Conservation (phyloP, 352 stramenopile genomes). For the Pythium volutum region DNA sequence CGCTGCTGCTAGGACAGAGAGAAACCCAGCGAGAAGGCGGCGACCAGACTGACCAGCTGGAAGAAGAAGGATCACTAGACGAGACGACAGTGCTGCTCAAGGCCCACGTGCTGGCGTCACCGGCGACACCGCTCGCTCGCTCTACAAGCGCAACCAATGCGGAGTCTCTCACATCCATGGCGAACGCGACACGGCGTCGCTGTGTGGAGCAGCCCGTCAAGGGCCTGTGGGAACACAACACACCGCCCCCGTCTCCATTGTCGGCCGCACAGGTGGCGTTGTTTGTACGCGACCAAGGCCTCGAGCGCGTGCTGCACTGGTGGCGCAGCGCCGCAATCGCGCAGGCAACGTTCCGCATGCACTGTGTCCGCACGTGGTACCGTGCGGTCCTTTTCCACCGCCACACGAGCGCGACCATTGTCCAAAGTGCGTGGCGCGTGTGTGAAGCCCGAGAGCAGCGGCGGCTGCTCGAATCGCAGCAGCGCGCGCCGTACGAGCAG, state of each 20-base stretch:
- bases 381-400: conserved; percentile 35
- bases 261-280: conserved; percentile 61
- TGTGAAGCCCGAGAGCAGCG: conserved; percentile 33
- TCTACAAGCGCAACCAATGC: background rate
- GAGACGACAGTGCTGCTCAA: background rate
- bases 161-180: conserved; percentile 26
- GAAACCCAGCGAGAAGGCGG: background rate
- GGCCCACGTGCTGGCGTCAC: conserved; percentile 4
- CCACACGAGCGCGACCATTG: conserved; percentile 27
- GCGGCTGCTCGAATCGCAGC: conserved; percentile 52
- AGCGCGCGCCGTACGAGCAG: conserved; percentile 68
- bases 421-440: conserved; percentile 62
- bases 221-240: conserved; percentile 61
- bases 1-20: background rate
- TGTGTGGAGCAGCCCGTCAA: conserved; percentile 39
- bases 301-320: conserved; percentile 60
- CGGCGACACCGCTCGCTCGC: conserved; percentile 26
- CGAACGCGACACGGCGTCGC: conserved; percentile 27
- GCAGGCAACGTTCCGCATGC: conserved; percentile 66
- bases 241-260: conserved; percentile 25
- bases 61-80: background rate
- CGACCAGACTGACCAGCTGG: background rate
- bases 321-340: conserved; percentile 42
- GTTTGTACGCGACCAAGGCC: conserved; percentile 52
- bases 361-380: conserved; percentile 52